Conservation (phyloP, 2,329 filamentous ascomycete species). For the Ophiobolus disseminans region DNA sequence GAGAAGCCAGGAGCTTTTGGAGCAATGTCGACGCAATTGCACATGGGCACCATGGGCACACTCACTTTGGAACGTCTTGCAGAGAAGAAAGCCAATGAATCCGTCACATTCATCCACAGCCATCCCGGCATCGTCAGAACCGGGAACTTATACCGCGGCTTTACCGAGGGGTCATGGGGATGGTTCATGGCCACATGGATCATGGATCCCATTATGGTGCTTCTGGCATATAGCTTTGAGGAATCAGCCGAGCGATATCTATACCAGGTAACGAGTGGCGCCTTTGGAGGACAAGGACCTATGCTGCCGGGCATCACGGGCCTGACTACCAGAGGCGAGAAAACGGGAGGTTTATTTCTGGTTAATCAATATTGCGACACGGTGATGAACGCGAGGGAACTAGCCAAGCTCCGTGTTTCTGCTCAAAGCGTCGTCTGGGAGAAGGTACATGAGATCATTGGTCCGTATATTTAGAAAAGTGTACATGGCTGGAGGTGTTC, state of each 20-base stretch:
- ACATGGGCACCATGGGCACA: constrained; percentile 41
- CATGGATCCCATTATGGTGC: constrained; percentile 2
- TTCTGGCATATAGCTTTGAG: constrained; percentile 6
- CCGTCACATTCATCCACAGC: constrained; percentile 48
- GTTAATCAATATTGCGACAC: neutral
- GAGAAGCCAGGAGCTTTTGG: constrained; percentile 43
- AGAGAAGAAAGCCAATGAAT: constrained; percentile 29
- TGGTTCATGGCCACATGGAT: constrained; percentile 9
- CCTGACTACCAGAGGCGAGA: constrained; percentile 1
- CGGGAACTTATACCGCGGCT: constrained; percentile 30
- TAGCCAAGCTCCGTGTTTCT: neutral
- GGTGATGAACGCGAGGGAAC: neutral
- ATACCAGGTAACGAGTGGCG: constrained; percentile 9
- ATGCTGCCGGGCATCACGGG: neutral
- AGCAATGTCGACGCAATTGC: constrained; percentile 35
- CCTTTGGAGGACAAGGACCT: constrained; percentile 3
- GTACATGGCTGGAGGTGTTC: no score
- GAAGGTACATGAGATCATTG: neutral
- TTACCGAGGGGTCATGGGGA: no score
- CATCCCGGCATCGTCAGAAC: constrained; percentile 49
- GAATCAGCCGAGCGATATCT: constrained; percentile 9
- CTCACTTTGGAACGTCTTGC: constrained; percentile 44
- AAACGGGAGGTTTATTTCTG: constrained; percentile 1
- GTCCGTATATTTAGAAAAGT: neutral
- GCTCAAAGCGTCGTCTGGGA: constrained; percentile 2